These are phyloP conservation scores for Coemansia sp. DNA, from an alignment of 192 early-diverging fungal species.

Conservation along the genomic window DNA sequence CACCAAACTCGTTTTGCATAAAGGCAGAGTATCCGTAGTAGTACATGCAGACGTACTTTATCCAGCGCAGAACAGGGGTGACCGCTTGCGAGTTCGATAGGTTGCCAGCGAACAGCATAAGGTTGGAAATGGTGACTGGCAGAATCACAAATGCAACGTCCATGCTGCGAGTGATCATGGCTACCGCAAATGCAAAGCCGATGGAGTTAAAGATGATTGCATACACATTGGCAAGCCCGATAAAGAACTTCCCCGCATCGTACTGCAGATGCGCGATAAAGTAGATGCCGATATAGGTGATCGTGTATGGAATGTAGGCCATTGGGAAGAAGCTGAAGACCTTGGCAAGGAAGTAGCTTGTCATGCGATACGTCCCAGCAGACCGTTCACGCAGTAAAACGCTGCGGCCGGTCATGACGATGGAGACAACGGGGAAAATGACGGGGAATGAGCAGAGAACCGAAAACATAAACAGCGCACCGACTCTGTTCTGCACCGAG, in stretches of 20 bases:
- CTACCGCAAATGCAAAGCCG: constrained; percentile 11
- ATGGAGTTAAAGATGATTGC: constrained; percentile 9
- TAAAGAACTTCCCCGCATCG: constrained; percentile 12
- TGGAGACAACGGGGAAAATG: constrained; percentile 38
- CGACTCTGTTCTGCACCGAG: constrained; percentile 24
- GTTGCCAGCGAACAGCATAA: constrained; percentile 22
- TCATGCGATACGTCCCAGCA: constrained; percentile 9
- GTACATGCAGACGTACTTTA: constrained; percentile 12
- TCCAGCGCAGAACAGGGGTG: constrained; percentile 19
- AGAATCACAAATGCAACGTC: constrained; percentile 17
- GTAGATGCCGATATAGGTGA: constrained; percentile 11
- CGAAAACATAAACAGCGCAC: constrained; percentile 16
- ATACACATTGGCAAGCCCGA: constrained; percentile 3
- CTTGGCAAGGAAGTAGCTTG: constrained; percentile 8
- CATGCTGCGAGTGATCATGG: constrained; percentile 4
- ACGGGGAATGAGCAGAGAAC: constrained; percentile 48
- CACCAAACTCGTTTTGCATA: constrained; percentile 11
- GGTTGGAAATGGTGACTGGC: constrained; percentile 14
- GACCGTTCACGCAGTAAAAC: constrained; percentile 11
- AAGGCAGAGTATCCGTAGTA: constrained; percentile 10
- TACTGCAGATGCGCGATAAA: constrained; percentile 10
- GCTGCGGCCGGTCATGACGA: constrained; percentile 6
- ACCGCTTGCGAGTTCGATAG: constrained; percentile 13
- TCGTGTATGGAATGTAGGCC: constrained; percentile 3
- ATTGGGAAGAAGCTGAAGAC: constrained; percentile 13